Base-by-base conservation (phyloP, 345 rosid genomes). In the Rhizophora apiculata region DNA sequence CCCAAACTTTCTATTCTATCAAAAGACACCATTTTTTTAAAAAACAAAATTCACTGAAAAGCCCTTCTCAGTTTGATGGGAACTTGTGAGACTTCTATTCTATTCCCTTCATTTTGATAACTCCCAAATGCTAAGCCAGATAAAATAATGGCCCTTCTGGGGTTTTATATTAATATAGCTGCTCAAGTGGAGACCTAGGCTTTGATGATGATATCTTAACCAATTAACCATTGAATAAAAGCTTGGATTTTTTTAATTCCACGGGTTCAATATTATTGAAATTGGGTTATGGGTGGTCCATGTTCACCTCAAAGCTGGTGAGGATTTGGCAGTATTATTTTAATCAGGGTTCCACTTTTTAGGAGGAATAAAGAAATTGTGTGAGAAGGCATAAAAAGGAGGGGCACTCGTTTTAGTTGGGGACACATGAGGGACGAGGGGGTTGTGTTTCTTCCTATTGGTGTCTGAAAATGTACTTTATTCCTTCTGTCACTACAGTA, bases 381-480 rank as follows among this genome's bases (percentile, higher is more conserved):
- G 48, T 31, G 30, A 48, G 32, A 27, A 32, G 37, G 30, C 84
- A 62, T 76, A 62, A 74, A 81, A 81, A 76, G 83, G 56, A 63
- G 80, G 76, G 74, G 76, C 80, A 61, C 48, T 74, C 52, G 83
- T 70, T 70, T 48, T 72, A 61, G 83, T 72, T 72, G 80, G 80
- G 61, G 39, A 70, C 83, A 82, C 77, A 73, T 78, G 84, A 68
- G 60, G 18, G 58, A 20, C 31, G 21, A 31, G 75, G 34, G 60
- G 31, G 60, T 27, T 57, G 32, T 55, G 67, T 30, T 52, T 20
- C 67, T 69, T 74, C 58, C 43, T 43, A 34, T 34, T 34, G 59
- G 66, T 65, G 34, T 59, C 60, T 56, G 18, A 52, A 54, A 1
- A 36, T 51, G 30, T 29, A 22, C 61, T 78, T 82, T 70, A 36